Evolutionary conservation across 768 basidiomycete species (phyloP), one percentile per base, ranked within the genome.

Genomic region (Rossbeevera mucosa): DNA sequence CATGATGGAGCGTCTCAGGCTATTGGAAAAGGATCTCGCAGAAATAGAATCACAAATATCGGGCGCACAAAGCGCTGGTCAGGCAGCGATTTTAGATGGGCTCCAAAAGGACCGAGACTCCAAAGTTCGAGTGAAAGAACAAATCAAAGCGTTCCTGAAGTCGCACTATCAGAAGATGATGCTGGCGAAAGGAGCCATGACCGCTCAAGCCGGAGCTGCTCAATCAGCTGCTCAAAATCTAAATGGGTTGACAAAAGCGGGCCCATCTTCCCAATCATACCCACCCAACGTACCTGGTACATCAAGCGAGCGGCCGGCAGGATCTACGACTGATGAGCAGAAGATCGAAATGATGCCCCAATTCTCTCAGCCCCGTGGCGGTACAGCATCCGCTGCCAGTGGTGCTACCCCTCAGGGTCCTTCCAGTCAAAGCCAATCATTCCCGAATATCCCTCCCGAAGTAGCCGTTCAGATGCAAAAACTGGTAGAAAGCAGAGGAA

Each of bases 391-490:
- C n/a, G 61, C 47, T 6, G 8, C 42, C 4, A 53, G 33, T 6
- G 24, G 47, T 18, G 26, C 31, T 24, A 60, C 52, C 31, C 48
- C 58, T 51, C 54, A 57, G 20, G 59, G 57, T 20, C 58, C 61
- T 28, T 33, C 56, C 20, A 47, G 51, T 44, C 56, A 67, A 40
- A 8, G 48, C 44, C 55, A 52, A 47, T 5, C 51, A 4, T 48
- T 48, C 18, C 22, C 47, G 8, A 16, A 22, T 16, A 13, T 44
- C 16, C 33, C 47, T 22, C 49, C 67, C 12, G 60, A 54, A 33
- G 26, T 61, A 4, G 59, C 69, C 22, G 59, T 68, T 25, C 82
- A 80, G 55, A 74, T 79, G 71, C 75, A 76, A 51, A 80, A 78
- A 56, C 53, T 76, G 57, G 59, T 72, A 5, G 80, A 82, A 45